A percentile compares a stretch with the other conserved stretches of the same genome.
These are phyloP conservation scores for Apiotrichum mycotoxinovorans DNA, from an alignment of 1,284 basidiomycete genomes.

Conservation along the genomic window DNA sequence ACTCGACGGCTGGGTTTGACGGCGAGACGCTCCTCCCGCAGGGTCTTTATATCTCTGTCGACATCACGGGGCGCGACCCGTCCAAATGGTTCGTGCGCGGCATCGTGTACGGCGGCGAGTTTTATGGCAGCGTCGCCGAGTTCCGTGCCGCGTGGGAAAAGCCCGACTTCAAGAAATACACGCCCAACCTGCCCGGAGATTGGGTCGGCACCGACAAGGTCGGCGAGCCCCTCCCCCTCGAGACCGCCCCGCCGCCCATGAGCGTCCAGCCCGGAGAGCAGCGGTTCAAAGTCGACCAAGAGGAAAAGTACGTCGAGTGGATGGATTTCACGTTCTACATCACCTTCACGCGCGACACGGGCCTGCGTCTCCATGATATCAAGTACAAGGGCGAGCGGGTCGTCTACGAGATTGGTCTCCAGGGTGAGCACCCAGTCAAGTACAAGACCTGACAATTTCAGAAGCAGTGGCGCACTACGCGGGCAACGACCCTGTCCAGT, in stretches of 20 bases:
- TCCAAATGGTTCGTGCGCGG: conserved; percentile 28
- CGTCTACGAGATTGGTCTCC: conserved; percentile 42
- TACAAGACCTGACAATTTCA: too few species aligned
- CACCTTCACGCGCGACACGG: conserved; percentile 41
- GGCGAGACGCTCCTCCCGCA: conserved; percentile 35
- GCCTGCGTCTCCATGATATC: conserved; percentile 40
- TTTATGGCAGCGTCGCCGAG: conserved; percentile 23
- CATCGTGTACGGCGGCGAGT: conserved; percentile 30
- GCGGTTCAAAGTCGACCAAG: conserved; percentile 39
- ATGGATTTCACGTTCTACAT: conserved; percentile 40
- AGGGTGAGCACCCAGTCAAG: conserved; percentile 1
- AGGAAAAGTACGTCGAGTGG: conserved; percentile 36
- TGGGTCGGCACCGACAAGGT: conserved; percentile 36
- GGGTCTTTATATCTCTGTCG: conserved; percentile 27
- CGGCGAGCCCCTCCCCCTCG: conserved; percentile 24
- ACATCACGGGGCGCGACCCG: conserved; percentile 37
- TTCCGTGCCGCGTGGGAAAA: conserved; percentile 39
- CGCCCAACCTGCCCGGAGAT: conserved; percentile 22
- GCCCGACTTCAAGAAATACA: conserved; percentile 26
- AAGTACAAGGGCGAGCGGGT: conserved; percentile 41
- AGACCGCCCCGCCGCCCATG: conserved; percentile 36
- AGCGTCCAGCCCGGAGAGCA: conserved; percentile 38
- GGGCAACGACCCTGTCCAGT: conserved; percentile 37
- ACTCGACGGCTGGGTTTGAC: conserved; percentile 16
- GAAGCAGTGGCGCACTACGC: conserved; percentile 42